Evolutionary conservation across 1,284 basidiomycete species (phyloP).

Genomic region (Puccinia hordei): DNA sequence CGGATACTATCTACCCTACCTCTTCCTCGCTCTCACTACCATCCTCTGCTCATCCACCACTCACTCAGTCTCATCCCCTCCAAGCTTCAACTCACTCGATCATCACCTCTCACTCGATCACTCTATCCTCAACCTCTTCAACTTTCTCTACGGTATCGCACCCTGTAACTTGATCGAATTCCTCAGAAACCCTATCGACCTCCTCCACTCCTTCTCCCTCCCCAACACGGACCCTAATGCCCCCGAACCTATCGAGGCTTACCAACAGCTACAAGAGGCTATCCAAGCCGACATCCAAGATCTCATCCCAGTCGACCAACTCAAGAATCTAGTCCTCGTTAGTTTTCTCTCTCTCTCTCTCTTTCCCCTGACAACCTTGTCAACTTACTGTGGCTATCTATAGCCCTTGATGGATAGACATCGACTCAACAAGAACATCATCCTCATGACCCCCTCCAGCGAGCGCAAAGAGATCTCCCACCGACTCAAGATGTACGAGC

Average conservation of each 20-base stretch:
- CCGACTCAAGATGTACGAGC: conserved; percentile 35
- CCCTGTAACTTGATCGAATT: conserved; percentile 39
- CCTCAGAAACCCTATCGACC: background rate
- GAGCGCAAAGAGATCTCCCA: conserved; percentile 38
- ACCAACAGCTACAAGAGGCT: background rate
- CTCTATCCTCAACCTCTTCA: background rate
- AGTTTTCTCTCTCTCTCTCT: background rate
- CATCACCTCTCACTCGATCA: background rate
- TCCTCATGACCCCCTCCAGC: conserved; percentile 1
- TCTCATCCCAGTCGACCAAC: background rate
- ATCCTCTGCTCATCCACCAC: background rate
- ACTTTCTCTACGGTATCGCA: conserved; percentile 24
- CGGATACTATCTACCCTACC: background rate
- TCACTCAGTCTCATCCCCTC: background rate
- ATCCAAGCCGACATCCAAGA: background rate
- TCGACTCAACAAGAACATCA: background rate
- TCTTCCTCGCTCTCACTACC: conserved; percentile 13
- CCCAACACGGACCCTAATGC: too few species aligned
- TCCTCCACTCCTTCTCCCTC: conserved; percentile 10
- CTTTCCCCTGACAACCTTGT: background rate
- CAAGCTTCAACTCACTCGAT: background rate
- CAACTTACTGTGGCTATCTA: background rate
- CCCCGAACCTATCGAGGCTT: too few species aligned
- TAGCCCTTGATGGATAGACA: conserved; percentile 35
- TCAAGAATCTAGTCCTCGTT: background rate